Conservation (phyloP, 495 filamentous ascomycete genomes). For the Letharia columbiana region DNA sequence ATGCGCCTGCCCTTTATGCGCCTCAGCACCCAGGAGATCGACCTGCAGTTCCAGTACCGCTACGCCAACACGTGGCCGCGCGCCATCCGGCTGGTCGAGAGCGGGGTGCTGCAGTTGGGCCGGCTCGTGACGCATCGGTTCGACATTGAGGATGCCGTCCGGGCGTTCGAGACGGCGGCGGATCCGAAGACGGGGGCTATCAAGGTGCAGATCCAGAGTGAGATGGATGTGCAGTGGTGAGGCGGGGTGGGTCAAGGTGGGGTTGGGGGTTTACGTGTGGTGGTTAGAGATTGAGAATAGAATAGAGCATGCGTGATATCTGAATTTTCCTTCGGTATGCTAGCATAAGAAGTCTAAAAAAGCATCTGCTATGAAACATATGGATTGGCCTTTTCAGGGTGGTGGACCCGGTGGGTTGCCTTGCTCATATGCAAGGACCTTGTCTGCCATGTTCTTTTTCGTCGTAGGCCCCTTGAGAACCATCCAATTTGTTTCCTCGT, state of each 20-base stretch:
- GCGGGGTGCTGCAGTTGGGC: slow-evolving; percentile 59
- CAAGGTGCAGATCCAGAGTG: slow-evolving; percentile 65
- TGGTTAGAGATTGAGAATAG: not conserved
- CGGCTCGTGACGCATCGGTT: slow-evolving; percentile 61
- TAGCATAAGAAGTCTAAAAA: too few species aligned
- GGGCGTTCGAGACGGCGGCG: slow-evolving; percentile 55
- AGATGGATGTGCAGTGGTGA: slow-evolving; percentile 21
- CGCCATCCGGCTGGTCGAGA: slow-evolving; percentile 60
- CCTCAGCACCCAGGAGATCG: slow-evolving; percentile 74
- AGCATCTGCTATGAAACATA: too few species aligned
- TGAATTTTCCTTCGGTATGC: too few species aligned
- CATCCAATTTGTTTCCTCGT: too few species aligned
- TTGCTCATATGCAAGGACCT: too few species aligned
- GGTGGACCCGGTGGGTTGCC: too few species aligned
- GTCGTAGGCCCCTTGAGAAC: too few species aligned
- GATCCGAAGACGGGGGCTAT: slow-evolving; percentile 71
- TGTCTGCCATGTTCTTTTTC: too few species aligned
- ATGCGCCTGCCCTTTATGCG: slow-evolving; percentile 77
- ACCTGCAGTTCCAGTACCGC: slow-evolving; percentile 69
- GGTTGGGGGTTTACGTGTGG: not conserved
- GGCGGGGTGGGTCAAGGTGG: not conserved
- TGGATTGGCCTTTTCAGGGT: too few species aligned
- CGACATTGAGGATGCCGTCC: slow-evolving; percentile 60
- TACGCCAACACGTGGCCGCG: slow-evolving; percentile 77
- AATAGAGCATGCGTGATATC: not conserved